Conservation (phyloP, 2,329 filamentous ascomycete genomes). For the Chrysoporthe puriensis region DNA sequence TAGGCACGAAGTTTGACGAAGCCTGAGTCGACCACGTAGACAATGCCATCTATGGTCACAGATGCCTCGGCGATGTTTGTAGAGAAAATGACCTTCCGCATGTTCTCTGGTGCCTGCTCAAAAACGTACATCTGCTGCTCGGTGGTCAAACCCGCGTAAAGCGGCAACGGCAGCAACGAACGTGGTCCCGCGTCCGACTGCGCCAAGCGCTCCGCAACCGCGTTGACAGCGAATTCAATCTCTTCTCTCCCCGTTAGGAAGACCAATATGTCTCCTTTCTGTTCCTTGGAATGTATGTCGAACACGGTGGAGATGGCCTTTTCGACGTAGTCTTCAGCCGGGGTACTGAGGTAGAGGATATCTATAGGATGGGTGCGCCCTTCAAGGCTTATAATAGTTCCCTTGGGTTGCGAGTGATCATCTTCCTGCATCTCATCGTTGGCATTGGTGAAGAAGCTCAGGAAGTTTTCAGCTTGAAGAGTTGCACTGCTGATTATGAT, state of each 20-base stretch:
- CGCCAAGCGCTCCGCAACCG: slow-evolving; percentile 72
- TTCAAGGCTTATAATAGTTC: slow-evolving; percentile 80
- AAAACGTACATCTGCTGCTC: slow-evolving; percentile 97
- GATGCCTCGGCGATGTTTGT: slow-evolving; percentile 98
- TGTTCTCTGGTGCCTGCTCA: slow-evolving; percentile 78
- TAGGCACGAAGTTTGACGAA: slow-evolving; percentile 90
- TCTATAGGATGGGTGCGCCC: slow-evolving; percentile 90
- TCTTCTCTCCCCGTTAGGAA: slow-evolving; percentile 94
- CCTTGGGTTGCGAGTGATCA: slow-evolving; percentile 37
- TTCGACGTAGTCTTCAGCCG: slow-evolving; percentile 86
- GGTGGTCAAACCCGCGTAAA: slow-evolving; percentile 86
- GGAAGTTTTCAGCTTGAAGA: slow-evolving; percentile 83
- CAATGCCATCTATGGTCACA: slow-evolving; percentile 89
- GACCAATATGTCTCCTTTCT: slow-evolving; percentile 83
- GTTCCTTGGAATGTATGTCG: slow-evolving; percentile 82
- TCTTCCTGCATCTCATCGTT: slow-evolving; percentile 43
- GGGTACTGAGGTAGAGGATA: slow-evolving; percentile 75
- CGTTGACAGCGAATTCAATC: slow-evolving; percentile 81
- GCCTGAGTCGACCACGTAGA: slow-evolving; percentile 87
- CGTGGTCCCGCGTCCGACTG: slow-evolving; percentile 63
- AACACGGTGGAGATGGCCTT: slow-evolving; percentile 81
- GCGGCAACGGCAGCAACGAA: slow-evolving; percentile 71
- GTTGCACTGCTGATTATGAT: slow-evolving; percentile 95
- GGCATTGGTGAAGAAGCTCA: slow-evolving; percentile 70
- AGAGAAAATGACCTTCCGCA: slow-evolving; percentile 86